A percentile compares a stretch with the other conserved stretches of the same genome.
phyloP scores from a whole-genome alignment of 306 rosid species.

The Cyclanthera cordifolia region DNA sequence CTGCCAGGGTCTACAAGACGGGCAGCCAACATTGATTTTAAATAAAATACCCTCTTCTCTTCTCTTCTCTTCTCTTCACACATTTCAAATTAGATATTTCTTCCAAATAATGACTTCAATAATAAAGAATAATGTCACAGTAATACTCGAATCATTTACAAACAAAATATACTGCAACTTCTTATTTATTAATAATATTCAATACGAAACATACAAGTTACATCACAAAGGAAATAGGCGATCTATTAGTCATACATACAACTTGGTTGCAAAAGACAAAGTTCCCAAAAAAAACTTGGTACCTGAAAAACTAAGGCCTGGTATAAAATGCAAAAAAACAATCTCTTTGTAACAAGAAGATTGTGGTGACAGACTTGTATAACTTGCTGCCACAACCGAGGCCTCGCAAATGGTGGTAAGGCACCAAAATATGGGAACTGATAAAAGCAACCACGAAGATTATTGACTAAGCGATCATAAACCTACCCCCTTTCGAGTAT shows the following conservation, averaged over 20 bases:
- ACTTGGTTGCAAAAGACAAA: slow-evolving; percentile 26
- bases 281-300: slow-evolving; percentile 35
- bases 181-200: not conserved
- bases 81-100: too few species aligned
- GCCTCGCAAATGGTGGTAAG: slow-evolving; percentile 32
- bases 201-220: slow-evolving; percentile 12
- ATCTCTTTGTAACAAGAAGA: slow-evolving; percentile 26
- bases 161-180: not conserved
- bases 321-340: slow-evolving; percentile 32
- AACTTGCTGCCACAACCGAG: slow-evolving; percentile 68
- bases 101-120: too few species aligned
- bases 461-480: not conserved
- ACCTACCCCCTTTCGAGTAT: too few species aligned
- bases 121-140: not conserved
- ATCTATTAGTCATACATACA: slow-evolving; percentile 13
- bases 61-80: too few species aligned
- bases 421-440: slow-evolving; percentile 42
- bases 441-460: slow-evolving; percentile 31
- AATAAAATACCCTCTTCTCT: too few species aligned
- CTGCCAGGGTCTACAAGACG: too few species aligned
- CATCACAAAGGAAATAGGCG: slow-evolving; percentile 39
- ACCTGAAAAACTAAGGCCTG: slow-evolving; percentile 51
- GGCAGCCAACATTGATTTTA: too few species aligned
- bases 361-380: slow-evolving; percentile 35
- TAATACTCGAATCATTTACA: not conserved